phyloP scores from a whole-genome alignment of 805 yeast genomes.

The Lipomyces kockii region DNA sequence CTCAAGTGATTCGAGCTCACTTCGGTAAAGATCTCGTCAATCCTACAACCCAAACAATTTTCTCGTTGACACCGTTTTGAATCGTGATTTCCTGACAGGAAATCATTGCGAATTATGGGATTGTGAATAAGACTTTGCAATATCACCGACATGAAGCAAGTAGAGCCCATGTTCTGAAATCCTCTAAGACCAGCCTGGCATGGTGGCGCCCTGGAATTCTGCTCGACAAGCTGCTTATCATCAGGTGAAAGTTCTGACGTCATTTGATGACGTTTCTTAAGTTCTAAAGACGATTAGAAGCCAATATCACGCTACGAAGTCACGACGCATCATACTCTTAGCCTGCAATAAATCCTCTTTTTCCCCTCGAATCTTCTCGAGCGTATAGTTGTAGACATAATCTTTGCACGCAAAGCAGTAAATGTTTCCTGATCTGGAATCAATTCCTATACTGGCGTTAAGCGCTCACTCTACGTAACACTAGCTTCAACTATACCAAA shows the following conservation, averaged over 20 bases:
- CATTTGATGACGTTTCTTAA: slow-evolving; percentile 2
- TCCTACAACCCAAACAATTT: slow-evolving; percentile 79
- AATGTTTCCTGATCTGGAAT: slow-evolving; percentile 66
- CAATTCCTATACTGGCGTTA: slow-evolving; percentile 54
- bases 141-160: slow-evolving; percentile 95
- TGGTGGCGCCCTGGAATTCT: slow-evolving; percentile 28
- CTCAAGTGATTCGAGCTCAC: slow-evolving; percentile 11
- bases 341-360: slow-evolving; percentile 13
- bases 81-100: slow-evolving; percentile 74
- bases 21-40: slow-evolving; percentile 76
- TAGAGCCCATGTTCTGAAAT: slow-evolving; percentile 91
- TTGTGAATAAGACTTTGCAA: slow-evolving; percentile 88
- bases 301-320: background rate
- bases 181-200: slow-evolving; percentile 72
- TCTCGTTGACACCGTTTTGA: slow-evolving; percentile 51
- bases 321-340: slow-evolving; percentile 11
- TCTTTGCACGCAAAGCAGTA: slow-evolving; percentile 81
- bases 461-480: background rate
- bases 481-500: slow-evolving; percentile 32
- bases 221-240: slow-evolving; percentile 25
- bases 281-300: slow-evolving; percentile 5
- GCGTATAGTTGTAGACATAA: slow-evolving; percentile 63
- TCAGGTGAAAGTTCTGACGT: slow-evolving; percentile 15
- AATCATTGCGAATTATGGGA: slow-evolving; percentile 79
- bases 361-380: slow-evolving; percentile 57